Evolutionary conservation across 1,284 basidiomycete species (phyloP).

Genomic region (Phylloporus gajari): DNA sequence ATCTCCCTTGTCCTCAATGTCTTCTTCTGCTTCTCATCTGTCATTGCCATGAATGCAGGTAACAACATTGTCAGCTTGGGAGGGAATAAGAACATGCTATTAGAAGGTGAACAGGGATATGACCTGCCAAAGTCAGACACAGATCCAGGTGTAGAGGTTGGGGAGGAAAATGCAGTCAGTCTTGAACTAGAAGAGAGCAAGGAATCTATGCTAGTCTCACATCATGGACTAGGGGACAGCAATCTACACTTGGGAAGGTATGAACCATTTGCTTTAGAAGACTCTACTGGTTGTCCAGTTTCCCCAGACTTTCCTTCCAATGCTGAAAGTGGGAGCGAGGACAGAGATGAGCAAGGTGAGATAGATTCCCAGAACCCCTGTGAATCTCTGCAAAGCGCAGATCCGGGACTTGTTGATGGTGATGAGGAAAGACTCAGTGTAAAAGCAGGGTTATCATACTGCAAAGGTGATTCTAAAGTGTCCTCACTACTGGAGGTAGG

Average conservation of each 20-base stretch:
- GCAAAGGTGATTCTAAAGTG: neutral
- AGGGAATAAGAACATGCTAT: constrained; percentile 1
- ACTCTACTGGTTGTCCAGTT: constrained; percentile 10
- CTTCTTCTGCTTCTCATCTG: constrained; percentile 37
- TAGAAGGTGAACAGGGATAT: constrained; percentile 24
- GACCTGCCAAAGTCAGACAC: constrained; percentile 20
- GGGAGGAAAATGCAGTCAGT: constrained; percentile 21
- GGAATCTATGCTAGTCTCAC: constrained; percentile 10
- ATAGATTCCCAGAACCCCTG: constrained; percentile 45
- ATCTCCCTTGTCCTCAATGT: constrained; percentile 42
- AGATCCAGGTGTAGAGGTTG: constrained; percentile 14
- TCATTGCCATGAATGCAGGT: constrained; percentile 36
- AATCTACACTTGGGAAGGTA: constrained; percentile 24
- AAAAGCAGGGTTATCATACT: constrained; percentile 15
- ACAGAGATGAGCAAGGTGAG: constrained; percentile 37
- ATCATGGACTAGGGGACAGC: constrained; percentile 28
- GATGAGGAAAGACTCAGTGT: constrained; percentile 22
- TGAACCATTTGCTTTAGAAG: constrained; percentile 4
- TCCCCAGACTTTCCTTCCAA: constrained; percentile 19
- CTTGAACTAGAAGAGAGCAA: constrained; percentile 20
- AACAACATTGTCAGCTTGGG: constrained; percentile 27
- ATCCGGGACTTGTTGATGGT: constrained; percentile 18
- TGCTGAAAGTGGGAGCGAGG: constrained; percentile 31
- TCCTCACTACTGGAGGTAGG: constrained; percentile 11
- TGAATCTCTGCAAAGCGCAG: constrained; percentile 32